Percentiles rank a stretch among this genome's conserved stretches.
phyloP scores from a whole-genome alignment of 768 basidiomycete genomes.

The Epithele typhae region DNA sequence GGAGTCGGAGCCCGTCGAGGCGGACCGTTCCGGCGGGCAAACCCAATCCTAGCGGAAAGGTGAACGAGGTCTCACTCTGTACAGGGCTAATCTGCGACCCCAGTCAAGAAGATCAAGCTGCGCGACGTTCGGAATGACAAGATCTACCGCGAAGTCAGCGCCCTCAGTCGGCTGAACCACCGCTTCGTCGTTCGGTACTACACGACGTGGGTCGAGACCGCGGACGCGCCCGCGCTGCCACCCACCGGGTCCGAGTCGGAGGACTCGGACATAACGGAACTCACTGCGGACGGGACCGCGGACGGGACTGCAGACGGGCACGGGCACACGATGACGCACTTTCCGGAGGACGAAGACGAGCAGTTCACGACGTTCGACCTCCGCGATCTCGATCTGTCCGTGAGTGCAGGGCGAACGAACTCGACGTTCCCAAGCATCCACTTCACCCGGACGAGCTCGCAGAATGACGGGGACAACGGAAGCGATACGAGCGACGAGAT shows the following conservation, averaged over 20 bases:
- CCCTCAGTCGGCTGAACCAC: conserved; percentile 82
- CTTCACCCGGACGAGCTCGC: conserved; percentile 52
- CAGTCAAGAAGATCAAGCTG: conserved; percentile 88
- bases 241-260: conserved; percentile 36
- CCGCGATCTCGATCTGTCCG: conserved; percentile 52
- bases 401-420: conserved; percentile 33
- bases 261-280: conserved; percentile 24
- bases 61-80: too few relatives aligned
- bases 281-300: conserved; percentile 50
- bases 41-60: too few relatives aligned
- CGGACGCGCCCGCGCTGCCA: conserved; percentile 42
- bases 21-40: too few relatives aligned
- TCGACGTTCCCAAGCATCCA: conserved; percentile 80
- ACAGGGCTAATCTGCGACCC: neutral
- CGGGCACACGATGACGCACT: neutral
- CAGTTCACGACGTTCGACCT: conserved; percentile 60
- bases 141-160: conserved; percentile 89
- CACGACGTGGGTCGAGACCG: conserved; percentile 84
- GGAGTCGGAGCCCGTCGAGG: too few relatives aligned
- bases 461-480: conserved; percentile 32
- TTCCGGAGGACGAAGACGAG: conserved; percentile 25
- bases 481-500: conserved; percentile 42
- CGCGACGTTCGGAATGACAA: conserved; percentile 78
- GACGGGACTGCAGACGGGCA: conserved; percentile 27
- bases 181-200: conserved; percentile 90